Evolutionary conservation across 2,329 filamentous ascomycete genomes (phyloP), one percentile per base, ranked within the genome.

Genomic region (Fusarium graminum): DNA sequence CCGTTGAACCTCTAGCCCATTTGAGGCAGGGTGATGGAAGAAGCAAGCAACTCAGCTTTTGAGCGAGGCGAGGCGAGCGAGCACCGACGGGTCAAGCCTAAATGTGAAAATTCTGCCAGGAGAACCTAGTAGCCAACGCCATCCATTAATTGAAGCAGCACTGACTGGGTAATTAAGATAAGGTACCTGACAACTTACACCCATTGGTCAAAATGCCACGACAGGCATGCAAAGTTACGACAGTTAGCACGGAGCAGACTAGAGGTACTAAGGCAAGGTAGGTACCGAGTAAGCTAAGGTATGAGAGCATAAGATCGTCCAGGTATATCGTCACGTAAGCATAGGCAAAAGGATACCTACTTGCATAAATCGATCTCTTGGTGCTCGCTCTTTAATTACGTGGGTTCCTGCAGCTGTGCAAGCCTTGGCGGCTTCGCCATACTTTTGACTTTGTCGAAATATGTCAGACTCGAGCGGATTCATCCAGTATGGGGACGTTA

Each of bases 31-130:
- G 16, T 22, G 54, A 66, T 52, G 28, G 53, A 70, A 68, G 57
- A 54, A 69, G 56, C 63, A 61, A 63, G 47, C 54, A 66, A 41
- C 63, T 67, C 54, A 65, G 59, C 59, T 61, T 59, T 44, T 65
- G 57, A 41, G 49, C 58, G 53, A 71, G 60, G 69, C 67, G 68
- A 69, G 66, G 69, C 67, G 68, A 69, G 63, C 67, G 55, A 67
- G 55, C 56, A 57, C 56, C 42, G 62, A 70, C 67, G 22, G 22
- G 22, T 22, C 22, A 63, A 64, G 32, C 42, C 51, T 14, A 53
- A 53, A 47, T 36, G 64, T 72, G 72, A 74, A 74, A 74, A 74
- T 63, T 74, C 72, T 74, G 71, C 72, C 72, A 74, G 72, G 72
- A 73, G 71, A 74, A 74, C 72, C 72, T 62, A 64, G 58, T 26